A percentile compares a stretch with the other conserved stretches of the same genome.
Evolutionary conservation across 1,284 basidiomycete genomes (phyloP).

Genomic region (Albatrellus sp.): DNA sequence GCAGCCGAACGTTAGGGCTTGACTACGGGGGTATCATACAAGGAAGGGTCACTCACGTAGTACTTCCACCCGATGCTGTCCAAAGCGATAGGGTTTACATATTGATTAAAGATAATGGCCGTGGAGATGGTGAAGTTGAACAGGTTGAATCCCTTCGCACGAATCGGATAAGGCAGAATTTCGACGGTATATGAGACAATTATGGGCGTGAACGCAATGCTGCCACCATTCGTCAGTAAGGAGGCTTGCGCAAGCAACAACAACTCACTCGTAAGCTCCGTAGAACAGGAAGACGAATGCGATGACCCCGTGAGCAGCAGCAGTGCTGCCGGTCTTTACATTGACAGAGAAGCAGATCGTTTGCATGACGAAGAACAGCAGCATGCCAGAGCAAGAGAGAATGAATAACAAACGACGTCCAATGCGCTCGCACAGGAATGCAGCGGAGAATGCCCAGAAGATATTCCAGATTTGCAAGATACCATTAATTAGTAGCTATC

Average conservation of each 20-base stretch:
- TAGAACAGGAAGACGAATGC: slow-evolving; percentile 72
- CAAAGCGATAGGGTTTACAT: slow-evolving; percentile 67
- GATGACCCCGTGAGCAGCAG: slow-evolving; percentile 55
- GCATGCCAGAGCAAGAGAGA: slow-evolving; percentile 52
- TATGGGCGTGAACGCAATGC: slow-evolving; percentile 62
- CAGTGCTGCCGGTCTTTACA: slow-evolving; percentile 25
- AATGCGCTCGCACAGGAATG: slow-evolving; percentile 43
- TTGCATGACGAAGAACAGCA: slow-evolving; percentile 57
- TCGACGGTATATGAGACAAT: slow-evolving; percentile 67
- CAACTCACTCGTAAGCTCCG: slow-evolving; percentile 48
- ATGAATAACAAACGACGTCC: slow-evolving; percentile 61
- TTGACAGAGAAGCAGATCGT: slow-evolving; percentile 61
- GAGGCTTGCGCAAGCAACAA: background rate
- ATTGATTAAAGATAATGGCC: slow-evolving; percentile 71
- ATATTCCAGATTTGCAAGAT: slow-evolving; percentile 67
- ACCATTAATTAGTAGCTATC: slow-evolving; percentile 25
- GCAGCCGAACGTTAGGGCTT: background rate
- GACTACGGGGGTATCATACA: background rate
- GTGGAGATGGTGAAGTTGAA: slow-evolving; percentile 57
- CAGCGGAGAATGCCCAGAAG: slow-evolving; percentile 44
- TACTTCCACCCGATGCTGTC: slow-evolving; percentile 39
- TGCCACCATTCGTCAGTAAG: slow-evolving; percentile 14
- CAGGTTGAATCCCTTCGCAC: slow-evolving; percentile 70
- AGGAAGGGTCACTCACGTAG: slow-evolving; percentile 17
- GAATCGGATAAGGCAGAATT: slow-evolving; percentile 58